A percentile compares a stretch with the other conserved stretches of the same genome.
These are phyloP conservation scores for Lepidium africanum DNA, from an alignment of 345 rosid species.

Conservation along the genomic window DNA sequence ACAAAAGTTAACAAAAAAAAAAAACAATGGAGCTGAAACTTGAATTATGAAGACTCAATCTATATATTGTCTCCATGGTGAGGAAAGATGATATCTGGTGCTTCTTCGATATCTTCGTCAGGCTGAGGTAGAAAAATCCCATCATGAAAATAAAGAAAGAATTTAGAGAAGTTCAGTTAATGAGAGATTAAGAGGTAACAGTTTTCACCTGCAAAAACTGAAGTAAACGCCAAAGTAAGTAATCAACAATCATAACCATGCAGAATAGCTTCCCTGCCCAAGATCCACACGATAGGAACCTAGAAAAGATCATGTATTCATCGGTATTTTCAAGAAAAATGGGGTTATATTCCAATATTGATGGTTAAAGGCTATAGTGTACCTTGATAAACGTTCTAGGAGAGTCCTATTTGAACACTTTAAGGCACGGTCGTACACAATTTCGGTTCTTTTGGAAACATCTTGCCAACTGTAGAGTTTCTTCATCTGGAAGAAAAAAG, in stretches of 20 bases:
- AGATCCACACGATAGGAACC: slow-evolving; percentile 86
- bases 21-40: not conserved
- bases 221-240: slow-evolving; percentile 62
- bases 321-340: not conserved
- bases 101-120: slow-evolving; percentile 65
- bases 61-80: not conserved
- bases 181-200: not conserved
- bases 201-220: slow-evolving; percentile 51
- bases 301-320: slow-evolving; percentile 11
- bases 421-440: slow-evolving; percentile 71
- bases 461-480: slow-evolving; percentile 92
- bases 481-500: slow-evolving; percentile 37
- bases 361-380: slow-evolving; percentile 13
- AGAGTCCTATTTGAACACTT: slow-evolving; percentile 60
- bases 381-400: slow-evolving; percentile 59
- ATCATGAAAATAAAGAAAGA: not conserved
- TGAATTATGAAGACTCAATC: not conserved
- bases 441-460: slow-evolving; percentile 91
- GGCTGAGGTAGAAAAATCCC: slow-evolving; percentile 39
- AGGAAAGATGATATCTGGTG: slow-evolving; percentile 40
- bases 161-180: not conserved
- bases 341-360: not conserved
- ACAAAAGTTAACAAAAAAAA: not conserved
- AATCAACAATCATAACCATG: slow-evolving; percentile 86
- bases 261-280: slow-evolving; percentile 96